Percentiles rank a stretch among this genome's conserved stretches.
These are phyloP conservation scores for Funneliformis caledonium DNA, from an alignment of 371 early-diverging fungal genomes.

Conservation along the genomic window DNA sequence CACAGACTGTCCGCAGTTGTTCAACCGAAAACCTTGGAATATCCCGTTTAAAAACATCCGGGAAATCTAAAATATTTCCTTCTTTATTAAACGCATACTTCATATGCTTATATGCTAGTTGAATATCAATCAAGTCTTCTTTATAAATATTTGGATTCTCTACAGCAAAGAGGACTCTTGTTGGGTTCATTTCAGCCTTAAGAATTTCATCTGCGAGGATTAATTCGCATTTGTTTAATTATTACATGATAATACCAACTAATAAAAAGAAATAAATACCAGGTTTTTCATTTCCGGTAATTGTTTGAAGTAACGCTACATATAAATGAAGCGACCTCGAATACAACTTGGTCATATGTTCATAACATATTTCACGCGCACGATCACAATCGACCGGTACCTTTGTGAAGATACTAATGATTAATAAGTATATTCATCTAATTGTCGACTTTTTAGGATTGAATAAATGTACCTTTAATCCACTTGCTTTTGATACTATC, in stretches of 20 bases:
- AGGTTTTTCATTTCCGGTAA: background rate
- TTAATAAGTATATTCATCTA: background rate
- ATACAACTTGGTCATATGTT: slow-evolving; percentile 10
- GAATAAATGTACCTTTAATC: background rate
- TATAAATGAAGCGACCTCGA: slow-evolving; percentile 13
- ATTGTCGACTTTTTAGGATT: background rate
- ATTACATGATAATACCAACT: background rate
- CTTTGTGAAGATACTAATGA: background rate
- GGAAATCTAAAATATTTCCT: background rate
- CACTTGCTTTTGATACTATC: slow-evolving; percentile 12
- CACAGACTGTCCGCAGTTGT: slow-evolving; percentile 1
- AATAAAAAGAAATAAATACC: slow-evolving; percentile 12
- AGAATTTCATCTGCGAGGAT: slow-evolving; percentile 16
- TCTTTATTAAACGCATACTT: slow-evolving; percentile 11
- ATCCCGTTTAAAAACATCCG: background rate
- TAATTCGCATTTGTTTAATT: background rate
- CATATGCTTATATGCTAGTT: slow-evolving; percentile 52
- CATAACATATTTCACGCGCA: slow-evolving; percentile 29
- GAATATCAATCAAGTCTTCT: slow-evolving; percentile 58
- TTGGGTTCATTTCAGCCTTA: background rate
- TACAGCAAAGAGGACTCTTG: slow-evolving; percentile 54
- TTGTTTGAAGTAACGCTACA: background rate
- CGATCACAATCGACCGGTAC: slow-evolving; percentile 13
- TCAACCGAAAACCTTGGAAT: slow-evolving; percentile 10
- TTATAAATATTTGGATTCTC: slow-evolving; percentile 62